Percentiles rank a stretch among this genome's conserved stretches.
These are phyloP conservation scores for Candida nonsorbophila DNA, from an alignment of 805 yeast genomes.

Conservation along the genomic window DNA sequence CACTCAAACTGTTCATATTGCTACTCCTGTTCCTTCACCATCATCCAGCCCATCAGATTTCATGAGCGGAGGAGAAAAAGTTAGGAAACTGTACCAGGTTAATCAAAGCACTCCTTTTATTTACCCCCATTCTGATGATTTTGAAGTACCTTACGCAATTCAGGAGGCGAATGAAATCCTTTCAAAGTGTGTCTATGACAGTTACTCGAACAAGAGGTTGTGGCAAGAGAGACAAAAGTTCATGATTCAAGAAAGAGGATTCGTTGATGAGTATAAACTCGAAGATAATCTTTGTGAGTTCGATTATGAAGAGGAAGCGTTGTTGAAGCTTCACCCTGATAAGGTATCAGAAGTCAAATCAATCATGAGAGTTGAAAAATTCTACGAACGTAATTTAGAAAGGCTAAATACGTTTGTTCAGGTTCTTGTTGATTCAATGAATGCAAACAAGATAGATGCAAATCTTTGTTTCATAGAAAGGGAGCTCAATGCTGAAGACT, in stretches of 20 bases:
- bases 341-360: slow-evolving; percentile 32
- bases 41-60: slow-evolving; percentile 42
- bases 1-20: slow-evolving; percentile 58
- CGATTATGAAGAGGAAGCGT: slow-evolving; percentile 18
- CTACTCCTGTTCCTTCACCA: slow-evolving; percentile 89
- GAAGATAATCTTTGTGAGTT: slow-evolving; percentile 14
- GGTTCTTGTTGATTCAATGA: slow-evolving; percentile 61
- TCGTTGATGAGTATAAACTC: slow-evolving; percentile 14
- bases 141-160: slow-evolving; percentile 63
- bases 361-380: slow-evolving; percentile 52
- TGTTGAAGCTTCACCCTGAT: slow-evolving; percentile 24
- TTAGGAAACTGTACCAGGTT: slow-evolving; percentile 55
- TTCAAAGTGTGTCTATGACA: slow-evolving; percentile 55
- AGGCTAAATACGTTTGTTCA: slow-evolving; percentile 58
- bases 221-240: slow-evolving; percentile 68
- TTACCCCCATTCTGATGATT: slow-evolving; percentile 45
- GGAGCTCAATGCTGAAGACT: slow-evolving; percentile 29
- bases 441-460: slow-evolving; percentile 40
- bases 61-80: slow-evolving; percentile 44
- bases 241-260: slow-evolving; percentile 68
- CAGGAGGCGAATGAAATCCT: slow-evolving; percentile 74
- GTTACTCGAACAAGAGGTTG: slow-evolving; percentile 64
- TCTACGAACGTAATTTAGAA: slow-evolving; percentile 50
- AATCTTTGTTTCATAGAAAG: slow-evolving; percentile 29
- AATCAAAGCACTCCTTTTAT: slow-evolving; percentile 64